Percentiles rank a stretch among this genome's conserved stretches.
These are phyloP conservation scores for Calonectria hongkongensis DNA, from an alignment of 2,329 filamentous ascomycete genomes.

Conservation along the genomic window DNA sequence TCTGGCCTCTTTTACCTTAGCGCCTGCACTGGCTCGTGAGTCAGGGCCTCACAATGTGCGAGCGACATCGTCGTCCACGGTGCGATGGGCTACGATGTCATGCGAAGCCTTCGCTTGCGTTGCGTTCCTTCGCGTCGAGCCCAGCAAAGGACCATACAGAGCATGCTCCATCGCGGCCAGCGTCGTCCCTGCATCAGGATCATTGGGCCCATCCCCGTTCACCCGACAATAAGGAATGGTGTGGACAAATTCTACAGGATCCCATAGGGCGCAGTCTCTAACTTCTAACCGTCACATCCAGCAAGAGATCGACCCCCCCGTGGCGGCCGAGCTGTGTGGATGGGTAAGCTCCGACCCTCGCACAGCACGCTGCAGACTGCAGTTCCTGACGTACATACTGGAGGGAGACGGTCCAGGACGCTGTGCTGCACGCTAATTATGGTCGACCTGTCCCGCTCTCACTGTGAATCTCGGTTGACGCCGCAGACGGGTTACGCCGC, in stretches of 20 bases:
- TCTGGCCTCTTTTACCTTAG: constrained; percentile 49
- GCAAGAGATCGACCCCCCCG: constrained; percentile 31
- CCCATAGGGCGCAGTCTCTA: constrained; percentile 22
- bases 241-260: constrained; percentile 18
- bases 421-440: constrained; percentile 21
- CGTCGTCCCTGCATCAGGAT: constrained; percentile 26
- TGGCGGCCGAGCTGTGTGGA: constrained; percentile 29
- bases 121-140: constrained; percentile 12
- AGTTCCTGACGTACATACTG: constrained; percentile 32
- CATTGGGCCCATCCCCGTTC: constrained; percentile 14
- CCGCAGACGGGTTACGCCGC: constrained; percentile 34
- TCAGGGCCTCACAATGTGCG: constrained; percentile 44
- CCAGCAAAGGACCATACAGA: not conserved
- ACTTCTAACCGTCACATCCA: constrained; percentile 28
- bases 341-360: constrained; percentile 36
- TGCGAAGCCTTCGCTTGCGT: constrained; percentile 18
- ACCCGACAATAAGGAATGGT: constrained; percentile 20
- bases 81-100: constrained; percentile 28
- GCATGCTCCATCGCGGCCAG: constrained; percentile 19
- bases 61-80: constrained; percentile 29
- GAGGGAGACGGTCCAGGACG: constrained; percentile 10
- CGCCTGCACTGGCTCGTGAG: constrained; percentile 44
- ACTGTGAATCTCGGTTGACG: constrained; percentile 34
- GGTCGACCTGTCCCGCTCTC: constrained; percentile 23
- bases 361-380: constrained; percentile 23